These are phyloP conservation scores for Gnetum montanum DNA, from an alignment of 75 land plant species.

Conservation along the genomic window DNA sequence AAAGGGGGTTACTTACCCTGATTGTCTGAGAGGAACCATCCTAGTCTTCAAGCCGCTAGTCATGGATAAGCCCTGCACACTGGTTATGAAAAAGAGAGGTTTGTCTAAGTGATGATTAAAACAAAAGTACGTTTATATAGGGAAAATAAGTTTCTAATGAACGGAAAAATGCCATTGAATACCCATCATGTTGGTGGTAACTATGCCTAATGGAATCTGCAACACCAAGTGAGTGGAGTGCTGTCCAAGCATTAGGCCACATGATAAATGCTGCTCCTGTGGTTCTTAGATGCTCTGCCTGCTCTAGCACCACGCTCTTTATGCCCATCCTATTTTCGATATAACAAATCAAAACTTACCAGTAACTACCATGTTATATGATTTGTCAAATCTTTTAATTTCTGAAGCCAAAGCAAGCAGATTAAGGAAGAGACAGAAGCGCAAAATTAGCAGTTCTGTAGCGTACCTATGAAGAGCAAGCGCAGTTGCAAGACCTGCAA, in stretches of 20 bases:
- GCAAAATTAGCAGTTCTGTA: too few relatives aligned
- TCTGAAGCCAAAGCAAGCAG: too few relatives aligned
- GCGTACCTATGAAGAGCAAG: too few relatives aligned
- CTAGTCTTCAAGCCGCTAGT: not conserved
- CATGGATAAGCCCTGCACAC: not conserved
- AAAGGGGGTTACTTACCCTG: not conserved
- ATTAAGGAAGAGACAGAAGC: too few relatives aligned
- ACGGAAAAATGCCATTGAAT: too few relatives aligned
- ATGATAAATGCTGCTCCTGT: slow-evolving; percentile 33
- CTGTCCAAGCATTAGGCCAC: slow-evolving; percentile 39
- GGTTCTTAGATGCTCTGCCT: slow-evolving; percentile 14
- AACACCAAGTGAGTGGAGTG: slow-evolving; percentile 36
- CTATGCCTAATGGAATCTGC: slow-evolving; percentile 25
- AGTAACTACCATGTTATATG: too few relatives aligned
- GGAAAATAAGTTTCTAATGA: not conserved
- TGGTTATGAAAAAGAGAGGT: not conserved
- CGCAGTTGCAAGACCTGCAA: too few relatives aligned
- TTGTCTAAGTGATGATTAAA: not conserved
- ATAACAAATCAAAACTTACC: too few relatives aligned
- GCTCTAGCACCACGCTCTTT: slow-evolving; percentile 29
- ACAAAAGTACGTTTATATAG: not conserved
- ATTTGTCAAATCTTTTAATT: too few relatives aligned
- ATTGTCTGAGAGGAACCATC: not conserved
- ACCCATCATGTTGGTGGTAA: too few relatives aligned
- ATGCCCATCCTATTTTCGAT: slow-evolving; percentile 45